phyloP scores from a whole-genome alignment of 169 alveolate species.

The Babesia bigemina region DNA sequence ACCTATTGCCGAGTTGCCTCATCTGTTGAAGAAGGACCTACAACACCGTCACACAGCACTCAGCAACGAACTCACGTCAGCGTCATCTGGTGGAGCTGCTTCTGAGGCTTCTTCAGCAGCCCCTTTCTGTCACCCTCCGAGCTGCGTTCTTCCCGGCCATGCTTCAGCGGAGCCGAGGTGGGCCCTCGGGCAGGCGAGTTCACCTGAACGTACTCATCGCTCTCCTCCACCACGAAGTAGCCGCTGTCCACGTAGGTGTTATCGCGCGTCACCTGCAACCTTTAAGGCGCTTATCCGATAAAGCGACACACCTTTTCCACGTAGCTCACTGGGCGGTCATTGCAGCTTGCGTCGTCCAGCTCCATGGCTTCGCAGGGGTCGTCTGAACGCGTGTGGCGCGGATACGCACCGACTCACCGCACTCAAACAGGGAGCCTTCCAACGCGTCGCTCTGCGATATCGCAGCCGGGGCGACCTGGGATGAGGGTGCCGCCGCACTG shows the following conservation, averaged over 20 bases:
- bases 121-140: neutral
- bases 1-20: neutral
- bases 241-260: conserved; percentile 67
- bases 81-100: conserved; percentile 2
- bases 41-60: neutral
- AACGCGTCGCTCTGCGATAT: neutral
- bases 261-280: conserved; percentile 50
- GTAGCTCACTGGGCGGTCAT: conserved; percentile 24
- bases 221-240: conserved; percentile 69
- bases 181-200: conserved; percentile 1
- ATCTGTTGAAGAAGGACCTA: conserved; percentile 32
- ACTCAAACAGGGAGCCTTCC: conserved; percentile 5
- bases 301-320: neutral
- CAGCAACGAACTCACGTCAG: neutral
- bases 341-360: conserved; percentile 14
- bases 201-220: conserved; percentile 61
- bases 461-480: neutral
- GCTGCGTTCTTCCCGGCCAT: neutral
- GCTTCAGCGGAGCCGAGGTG: neutral
- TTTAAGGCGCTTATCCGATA: neutral
- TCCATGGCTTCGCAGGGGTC: conserved; percentile 29
- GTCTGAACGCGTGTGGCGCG: neutral
- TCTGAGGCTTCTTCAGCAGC: conserved; percentile 5
- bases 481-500: neutral
- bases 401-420: neutral